Conservation (phyloP, 2,329 filamentous ascomycete genomes). For the Sodiomyces alkalinus region DNA sequence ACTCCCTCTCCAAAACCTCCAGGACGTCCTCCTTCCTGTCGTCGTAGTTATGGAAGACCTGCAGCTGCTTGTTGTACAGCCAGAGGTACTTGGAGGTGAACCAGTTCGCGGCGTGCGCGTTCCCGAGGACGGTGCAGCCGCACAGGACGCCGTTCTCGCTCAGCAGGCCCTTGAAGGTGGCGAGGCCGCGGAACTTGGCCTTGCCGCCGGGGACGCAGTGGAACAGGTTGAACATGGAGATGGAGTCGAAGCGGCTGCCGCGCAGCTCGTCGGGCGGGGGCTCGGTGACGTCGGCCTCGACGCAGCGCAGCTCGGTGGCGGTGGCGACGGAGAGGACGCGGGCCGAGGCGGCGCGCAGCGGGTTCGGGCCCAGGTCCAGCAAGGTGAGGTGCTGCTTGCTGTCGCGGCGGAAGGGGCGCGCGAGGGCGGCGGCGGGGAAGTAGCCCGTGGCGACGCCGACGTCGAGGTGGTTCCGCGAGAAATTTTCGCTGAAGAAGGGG, state of each 20-base stretch:
- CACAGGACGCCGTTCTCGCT: slow-evolving; percentile 19
- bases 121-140: slow-evolving; percentile 22
- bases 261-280: slow-evolving; percentile 14
- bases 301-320: slow-evolving; percentile 10
- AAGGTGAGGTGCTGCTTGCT: slow-evolving; percentile 16
- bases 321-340: slow-evolving; percentile 11
- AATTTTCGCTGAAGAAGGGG: slow-evolving; percentile 18
- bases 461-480: slow-evolving; percentile 21
- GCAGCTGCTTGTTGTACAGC: slow-evolving; percentile 16
- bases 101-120: slow-evolving; percentile 12
- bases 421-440: slow-evolving; percentile 16
- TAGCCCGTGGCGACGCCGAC: slow-evolving; percentile 24
- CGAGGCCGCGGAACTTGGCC: slow-evolving; percentile 16
- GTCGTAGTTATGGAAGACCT: slow-evolving; percentile 22
- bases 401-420: slow-evolving; percentile 5
- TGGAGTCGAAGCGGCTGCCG: slow-evolving; percentile 20
- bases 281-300: slow-evolving; percentile 20
- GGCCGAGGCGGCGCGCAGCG: slow-evolving; percentile 14
- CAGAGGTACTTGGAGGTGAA: slow-evolving; percentile 9
- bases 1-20: slow-evolving; percentile 17
- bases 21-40: slow-evolving; percentile 19
- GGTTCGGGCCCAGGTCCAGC: slow-evolving; percentile 18
- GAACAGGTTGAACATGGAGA: slow-evolving; percentile 26
- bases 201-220: slow-evolving; percentile 22
- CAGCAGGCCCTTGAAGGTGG: slow-evolving; percentile 15